Evolutionary conservation across 805 yeast genomes (phyloP), one percentile per base, ranked within the genome.

Genomic region (Ogataea pilisensis): DNA sequence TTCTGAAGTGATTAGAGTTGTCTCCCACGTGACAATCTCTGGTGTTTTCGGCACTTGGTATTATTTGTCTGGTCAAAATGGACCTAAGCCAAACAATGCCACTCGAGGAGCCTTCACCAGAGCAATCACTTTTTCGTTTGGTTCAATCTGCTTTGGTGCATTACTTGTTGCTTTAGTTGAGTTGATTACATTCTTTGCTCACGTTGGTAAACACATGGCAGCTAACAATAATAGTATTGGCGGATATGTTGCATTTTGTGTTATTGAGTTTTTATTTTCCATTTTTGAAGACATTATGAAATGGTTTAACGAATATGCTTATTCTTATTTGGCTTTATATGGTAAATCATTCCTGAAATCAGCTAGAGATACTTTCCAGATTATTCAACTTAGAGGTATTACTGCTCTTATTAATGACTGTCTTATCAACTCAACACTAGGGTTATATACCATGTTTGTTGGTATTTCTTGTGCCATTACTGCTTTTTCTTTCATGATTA

Each of bases 21-120:
- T 86, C 14, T 78, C 86, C 30, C 95, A 90, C 55, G 83, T 82
- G 14, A 78, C 90, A 0, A 78, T 87, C 27, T 72, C 91, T 14
- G 95, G 95, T 24, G 78, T 88, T 17, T 90, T 76, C 58, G 96
- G 96, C 9, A 77, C 91, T 9, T 90, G 96, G 96, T 89, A 86
- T 61, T 90, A 86, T 61, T 73, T 85, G 57, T 49, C 53, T 12
- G 45, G 50, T 17, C 19, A n/a, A 29, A 43, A 52, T 17, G 75
- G 84, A 19, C 70, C 70, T 40, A 77, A 87, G 7, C 95, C 96
- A 27, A 74, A 60, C 52, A 73, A 75, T 69, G 90, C 95, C 6
- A 90, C 91, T 1, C 63, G 78, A 37, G 91, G 93, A 1, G 82
- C 96, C 2, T 77, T 90, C 49, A 60, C 51, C 24, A 73, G 95